These are phyloP conservation scores for Jaenimonas drosophilae DNA, from an alignment of 208 protist genomes.

Conservation along the genomic window DNA sequence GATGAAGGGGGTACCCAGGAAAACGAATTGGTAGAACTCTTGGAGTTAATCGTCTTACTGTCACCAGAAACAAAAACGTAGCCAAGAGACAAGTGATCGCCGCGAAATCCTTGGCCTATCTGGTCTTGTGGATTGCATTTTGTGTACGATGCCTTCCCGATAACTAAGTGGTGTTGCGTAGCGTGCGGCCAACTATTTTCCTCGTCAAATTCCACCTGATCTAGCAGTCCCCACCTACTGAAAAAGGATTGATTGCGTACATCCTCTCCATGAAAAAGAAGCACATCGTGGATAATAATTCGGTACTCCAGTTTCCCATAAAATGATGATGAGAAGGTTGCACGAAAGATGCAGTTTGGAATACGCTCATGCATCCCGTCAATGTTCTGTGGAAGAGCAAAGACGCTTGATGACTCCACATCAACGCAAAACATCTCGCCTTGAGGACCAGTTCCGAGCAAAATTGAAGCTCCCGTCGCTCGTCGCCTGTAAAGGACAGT, in stretches of 20 bases:
- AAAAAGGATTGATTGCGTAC: conserved; percentile 35
- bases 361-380: conserved; percentile 11
- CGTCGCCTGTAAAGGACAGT: conserved; percentile 34
- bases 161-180: conserved; percentile 31
- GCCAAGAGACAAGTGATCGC: conserved; percentile 43
- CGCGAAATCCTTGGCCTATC: conserved; percentile 4
- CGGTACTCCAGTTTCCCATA: conserved; percentile 39
- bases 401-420: conserved; percentile 32
- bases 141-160: conserved; percentile 41
- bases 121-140: conserved; percentile 12
- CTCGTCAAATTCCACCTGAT: conserved; percentile 44
- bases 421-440: conserved; percentile 62
- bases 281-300: conserved; percentile 69
- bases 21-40: conserved; percentile 5
- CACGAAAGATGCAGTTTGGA: conserved; percentile 48
- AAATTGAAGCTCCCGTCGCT: conserved; percentile 24
- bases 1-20: conserved; percentile 41
- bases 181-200: conserved; percentile 60
- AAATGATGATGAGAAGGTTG: conserved; percentile 43
- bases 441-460: conserved; percentile 36
- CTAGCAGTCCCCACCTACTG: conserved; percentile 46
- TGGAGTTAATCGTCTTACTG: conserved; percentile 5
- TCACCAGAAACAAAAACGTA: conserved; percentile 45
- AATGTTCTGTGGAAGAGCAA: conserved; percentile 56
- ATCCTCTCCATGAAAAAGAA: conserved; percentile 50